A percentile compares a stretch with the other conserved stretches of the same genome.
Conservation (phyloP, 2,329 filamentous ascomycete species). For the Chaetomiaceae sp. region DNA sequence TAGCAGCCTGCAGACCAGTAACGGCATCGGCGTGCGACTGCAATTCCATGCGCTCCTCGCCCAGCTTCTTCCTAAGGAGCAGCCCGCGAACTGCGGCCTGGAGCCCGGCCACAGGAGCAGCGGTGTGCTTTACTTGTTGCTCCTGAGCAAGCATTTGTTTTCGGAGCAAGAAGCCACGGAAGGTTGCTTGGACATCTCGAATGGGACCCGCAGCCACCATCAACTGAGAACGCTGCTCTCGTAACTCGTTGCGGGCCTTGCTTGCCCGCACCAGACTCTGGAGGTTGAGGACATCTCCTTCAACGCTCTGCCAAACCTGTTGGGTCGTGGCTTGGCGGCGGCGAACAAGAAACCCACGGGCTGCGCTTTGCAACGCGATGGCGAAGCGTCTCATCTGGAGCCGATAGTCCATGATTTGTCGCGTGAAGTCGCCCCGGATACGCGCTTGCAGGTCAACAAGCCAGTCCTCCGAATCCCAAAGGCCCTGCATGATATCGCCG, state of each 20-base stretch:
- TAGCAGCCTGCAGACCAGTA: constrained; percentile 58
- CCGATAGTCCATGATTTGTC: constrained; percentile 78
- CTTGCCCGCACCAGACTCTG: constrained; percentile 75
- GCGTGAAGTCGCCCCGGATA: constrained; percentile 80
- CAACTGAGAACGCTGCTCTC: constrained; percentile 53
- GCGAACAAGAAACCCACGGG: constrained; percentile 70
- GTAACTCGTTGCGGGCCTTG: constrained; percentile 57
- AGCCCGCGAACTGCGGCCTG: constrained; percentile 66
- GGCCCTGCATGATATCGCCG: constrained; percentile 75
- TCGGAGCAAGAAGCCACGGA: constrained; percentile 63
- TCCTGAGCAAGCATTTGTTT: constrained; percentile 52
- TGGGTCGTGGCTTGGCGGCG: constrained; percentile 58
- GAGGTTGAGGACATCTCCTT: constrained; percentile 68
- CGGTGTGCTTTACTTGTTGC: constrained; percentile 48
- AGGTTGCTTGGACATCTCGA: constrained; percentile 58
- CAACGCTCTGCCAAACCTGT: constrained; percentile 63
- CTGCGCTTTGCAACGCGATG: constrained; percentile 72
- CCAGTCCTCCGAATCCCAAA: constrained; percentile 81
- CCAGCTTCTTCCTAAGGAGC: constrained; percentile 54
- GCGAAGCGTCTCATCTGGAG: constrained; percentile 80
- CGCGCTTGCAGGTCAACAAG: constrained; percentile 79
- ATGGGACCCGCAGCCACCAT: constrained; percentile 59
- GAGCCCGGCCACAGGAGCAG: constrained; percentile 51
- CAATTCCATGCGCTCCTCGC: constrained; percentile 49
- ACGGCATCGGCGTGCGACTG: constrained; percentile 47